Evolutionary conservation across 768 basidiomycete species (phyloP), one percentile per base, ranked within the genome.

Genomic region (Lactarius akahatsu): DNA sequence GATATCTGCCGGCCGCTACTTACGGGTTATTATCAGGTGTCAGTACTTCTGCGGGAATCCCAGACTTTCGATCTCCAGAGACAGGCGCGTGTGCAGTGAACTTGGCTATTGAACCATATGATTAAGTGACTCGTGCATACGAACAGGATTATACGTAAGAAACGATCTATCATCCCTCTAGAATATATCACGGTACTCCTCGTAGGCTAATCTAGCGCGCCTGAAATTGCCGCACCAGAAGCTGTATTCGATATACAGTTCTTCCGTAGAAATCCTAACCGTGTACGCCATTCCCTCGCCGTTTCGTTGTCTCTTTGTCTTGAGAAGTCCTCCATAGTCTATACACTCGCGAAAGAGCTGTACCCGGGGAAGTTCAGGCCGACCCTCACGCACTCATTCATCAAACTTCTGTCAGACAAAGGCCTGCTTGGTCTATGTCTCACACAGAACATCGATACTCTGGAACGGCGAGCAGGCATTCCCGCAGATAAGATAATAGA

Each of bases 201-300:
- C 32, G 56, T 73, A 94, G 91, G 85, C 90, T 13, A 92, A 94
- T 73, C 82, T 93, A 38, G 85, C 87, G 32, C 81, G 86, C 68
- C 77, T 94, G 52, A 89, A 89, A 20, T 82, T 94, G 16, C 95
- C 94, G n/a, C 87, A 90, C 72, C 96, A 0, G 96, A 98, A 73
- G 96, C 96, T 0, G 95, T 98, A 36, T 98, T 98, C 72, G 92
- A 98, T 70, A 90, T 98, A 72, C 79, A 80, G 58, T 98, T 88
- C 79, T 96, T 98, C 80, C 81, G 85, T 70, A 73, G 77, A 54
- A 91, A 92, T 68, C 94, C 94, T 4, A 78, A 86, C 18, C 94
- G 38, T 94, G 92, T 92, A 72, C 66, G 87, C 20, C 18, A 20
- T 61, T 8, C 58, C 16, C 1, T 59, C 3, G n/a, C 41, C 26